Conservation (phyloP, 2,329 filamentous ascomycete species). For the Aspergillus terreus region DNA sequence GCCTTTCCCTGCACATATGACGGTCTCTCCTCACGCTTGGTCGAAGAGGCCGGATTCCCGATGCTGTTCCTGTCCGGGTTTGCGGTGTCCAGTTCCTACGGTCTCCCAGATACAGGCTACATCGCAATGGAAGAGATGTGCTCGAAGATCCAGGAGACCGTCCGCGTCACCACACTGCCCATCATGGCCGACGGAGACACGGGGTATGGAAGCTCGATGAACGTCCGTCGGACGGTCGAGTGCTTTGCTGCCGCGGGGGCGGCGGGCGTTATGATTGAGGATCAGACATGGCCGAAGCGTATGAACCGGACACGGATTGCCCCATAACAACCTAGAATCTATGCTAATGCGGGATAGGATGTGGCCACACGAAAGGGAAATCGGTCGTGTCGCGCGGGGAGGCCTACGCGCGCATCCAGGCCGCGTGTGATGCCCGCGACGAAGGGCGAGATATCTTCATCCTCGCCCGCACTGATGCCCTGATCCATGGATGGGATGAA, state of each 20-base stretch:
- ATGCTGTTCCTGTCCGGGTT: slow-evolving; percentile 45
- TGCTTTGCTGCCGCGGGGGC: slow-evolving; percentile 41
- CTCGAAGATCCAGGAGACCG: slow-evolving; percentile 43
- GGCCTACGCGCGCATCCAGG: slow-evolving; percentile 46
- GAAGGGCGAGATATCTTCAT: slow-evolving; percentile 46
- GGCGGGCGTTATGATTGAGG: slow-evolving; percentile 43
- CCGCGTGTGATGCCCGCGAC: slow-evolving; percentile 45
- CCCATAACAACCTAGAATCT: not conserved
- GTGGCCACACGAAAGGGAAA: slow-evolving; percentile 47
- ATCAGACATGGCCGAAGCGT: slow-evolving; percentile 51
- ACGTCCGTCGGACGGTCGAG: slow-evolving; percentile 45
- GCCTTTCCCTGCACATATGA: slow-evolving; percentile 45
- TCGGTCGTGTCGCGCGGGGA: slow-evolving; percentile 44
- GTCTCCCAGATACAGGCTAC: slow-evolving; percentile 48
- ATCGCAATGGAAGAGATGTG: slow-evolving; percentile 48
- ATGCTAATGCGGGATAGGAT: slow-evolving; percentile 26
- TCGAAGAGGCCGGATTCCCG: slow-evolving; percentile 47
- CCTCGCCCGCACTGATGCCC: slow-evolving; percentile 44
- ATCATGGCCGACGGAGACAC: slow-evolving; percentile 48
- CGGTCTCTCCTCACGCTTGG: slow-evolving; percentile 41
- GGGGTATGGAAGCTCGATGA: slow-evolving; percentile 48
- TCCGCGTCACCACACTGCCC: slow-evolving; percentile 37
- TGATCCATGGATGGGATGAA: slow-evolving; percentile 41
- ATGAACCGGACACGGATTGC: slow-evolving; percentile 4
- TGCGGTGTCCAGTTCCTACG: slow-evolving; percentile 38